phyloP scores from a whole-genome alignment of 345 rosid species.

The Citrus sp. region DNA sequence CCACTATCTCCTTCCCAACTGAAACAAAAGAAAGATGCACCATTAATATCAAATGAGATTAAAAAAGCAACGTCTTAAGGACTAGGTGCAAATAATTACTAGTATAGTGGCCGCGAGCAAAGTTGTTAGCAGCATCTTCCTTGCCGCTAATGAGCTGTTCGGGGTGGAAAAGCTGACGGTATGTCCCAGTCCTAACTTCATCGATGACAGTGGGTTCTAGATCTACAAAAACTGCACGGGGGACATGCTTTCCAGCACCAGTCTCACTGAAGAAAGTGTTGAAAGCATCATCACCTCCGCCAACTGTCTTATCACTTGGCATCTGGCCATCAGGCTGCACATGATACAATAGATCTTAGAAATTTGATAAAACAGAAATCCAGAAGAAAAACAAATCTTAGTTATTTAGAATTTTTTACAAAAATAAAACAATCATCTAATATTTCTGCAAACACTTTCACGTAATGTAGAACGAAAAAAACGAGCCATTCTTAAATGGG shows the following conservation, averaged over 20 bases:
- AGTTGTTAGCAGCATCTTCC: constrained; percentile 50
- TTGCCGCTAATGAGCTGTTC: constrained; percentile 53
- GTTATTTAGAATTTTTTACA: not conserved
- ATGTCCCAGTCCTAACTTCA: constrained; percentile 56
- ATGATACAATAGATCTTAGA: not conserved
- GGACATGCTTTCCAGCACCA: constrained; percentile 48
- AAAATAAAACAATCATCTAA: not conserved
- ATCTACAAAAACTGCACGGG: constrained; percentile 45
- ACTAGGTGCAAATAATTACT: not conserved
- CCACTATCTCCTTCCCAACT: constrained; percentile 39
- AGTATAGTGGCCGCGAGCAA: constrained; percentile 51
- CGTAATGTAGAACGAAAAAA: not conserved
- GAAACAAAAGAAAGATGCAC: not conserved
- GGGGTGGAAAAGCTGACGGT: constrained; percentile 66
- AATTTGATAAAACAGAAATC: not conserved
- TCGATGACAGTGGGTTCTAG: constrained; percentile 50
- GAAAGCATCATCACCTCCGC: constrained; percentile 43
- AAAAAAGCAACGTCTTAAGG: not conserved
- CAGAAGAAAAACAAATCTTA: not conserved
- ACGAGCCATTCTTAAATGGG: not conserved
- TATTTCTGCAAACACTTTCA: not conserved
- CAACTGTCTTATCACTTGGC: constrained; percentile 38
- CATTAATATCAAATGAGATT: not conserved
- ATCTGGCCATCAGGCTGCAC: constrained; percentile 38
- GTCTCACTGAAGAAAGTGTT: constrained; percentile 50